Percentiles rank a stretch among this genome's conserved stretches.
phyloP scores from a whole-genome alignment of 441 rosid species.

The Viola pubescens region DNA sequence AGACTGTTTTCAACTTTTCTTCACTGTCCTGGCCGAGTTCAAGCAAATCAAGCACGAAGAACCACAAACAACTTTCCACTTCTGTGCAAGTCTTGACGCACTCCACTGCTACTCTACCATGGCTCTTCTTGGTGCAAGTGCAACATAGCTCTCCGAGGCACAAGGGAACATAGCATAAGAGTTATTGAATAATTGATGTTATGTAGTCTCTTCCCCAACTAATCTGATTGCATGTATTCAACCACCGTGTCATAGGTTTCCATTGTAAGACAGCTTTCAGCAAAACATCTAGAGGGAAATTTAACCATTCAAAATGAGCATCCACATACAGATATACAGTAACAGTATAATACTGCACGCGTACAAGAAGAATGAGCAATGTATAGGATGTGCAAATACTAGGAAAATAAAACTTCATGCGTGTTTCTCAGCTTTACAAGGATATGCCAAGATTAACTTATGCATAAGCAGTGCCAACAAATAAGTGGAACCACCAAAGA shows the following conservation, averaged over 20 bases:
- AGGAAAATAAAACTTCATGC: too few species aligned
- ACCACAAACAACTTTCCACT: background rate
- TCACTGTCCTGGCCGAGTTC: too few species aligned
- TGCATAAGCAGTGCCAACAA: too few species aligned
- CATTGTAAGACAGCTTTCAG: constrained; percentile 45
- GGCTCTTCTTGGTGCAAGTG: background rate
- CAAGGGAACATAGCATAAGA: background rate
- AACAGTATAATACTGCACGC: too few species aligned
- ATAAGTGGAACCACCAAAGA: background rate
- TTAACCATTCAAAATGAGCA: background rate
- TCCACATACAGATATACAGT: too few species aligned
- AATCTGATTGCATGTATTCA: constrained; percentile 28
- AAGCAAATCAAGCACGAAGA: background rate
- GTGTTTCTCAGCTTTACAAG: too few species aligned
- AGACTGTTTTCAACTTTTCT: too few species aligned
- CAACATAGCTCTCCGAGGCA: background rate
- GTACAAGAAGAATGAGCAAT: too few species aligned
- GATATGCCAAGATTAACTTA: too few species aligned
- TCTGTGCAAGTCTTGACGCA: background rate
- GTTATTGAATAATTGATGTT: background rate
- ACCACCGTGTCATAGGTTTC: constrained; percentile 64
- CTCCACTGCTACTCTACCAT: background rate
- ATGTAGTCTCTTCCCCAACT: background rate
- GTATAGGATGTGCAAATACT: too few species aligned
- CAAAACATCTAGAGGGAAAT: constrained; percentile 42